phyloP scores from a whole-genome alignment of 345 rosid species.

The Salix dunnii region DNA sequence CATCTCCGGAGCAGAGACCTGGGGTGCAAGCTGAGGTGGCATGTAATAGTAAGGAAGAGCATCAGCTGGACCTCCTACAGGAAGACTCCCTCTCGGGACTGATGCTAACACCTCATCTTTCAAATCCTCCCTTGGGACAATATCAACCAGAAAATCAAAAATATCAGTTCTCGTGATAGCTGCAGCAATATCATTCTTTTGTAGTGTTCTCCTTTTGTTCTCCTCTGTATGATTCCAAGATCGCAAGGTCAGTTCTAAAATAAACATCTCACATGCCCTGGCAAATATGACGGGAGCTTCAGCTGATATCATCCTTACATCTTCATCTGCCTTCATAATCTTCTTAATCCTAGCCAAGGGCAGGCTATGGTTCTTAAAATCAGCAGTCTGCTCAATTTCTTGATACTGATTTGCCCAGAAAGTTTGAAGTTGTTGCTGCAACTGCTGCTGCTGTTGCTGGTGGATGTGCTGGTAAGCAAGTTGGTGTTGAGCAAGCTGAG shows the following conservation, averaged over 20 bases:
- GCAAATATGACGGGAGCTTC: slow-evolving; percentile 42
- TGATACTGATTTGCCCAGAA: slow-evolving; percentile 37
- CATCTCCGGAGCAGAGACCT: slow-evolving; percentile 19
- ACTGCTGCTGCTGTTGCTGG: slow-evolving; percentile 41
- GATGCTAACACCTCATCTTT: slow-evolving; percentile 33
- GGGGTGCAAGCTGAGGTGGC: slow-evolving; percentile 31
- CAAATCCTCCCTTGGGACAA: slow-evolving; percentile 40
- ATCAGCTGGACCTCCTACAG: slow-evolving; percentile 28
- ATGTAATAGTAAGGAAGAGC: slow-evolving; percentile 30
- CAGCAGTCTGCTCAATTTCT: slow-evolving; percentile 34
- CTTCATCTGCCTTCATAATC: slow-evolving; percentile 46
- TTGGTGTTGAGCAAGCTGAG: slow-evolving; percentile 36
- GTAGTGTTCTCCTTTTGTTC: slow-evolving; percentile 43
- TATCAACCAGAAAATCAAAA: slow-evolving; percentile 39
- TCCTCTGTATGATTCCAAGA: slow-evolving; percentile 46
- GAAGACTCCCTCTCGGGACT: slow-evolving; percentile 25
- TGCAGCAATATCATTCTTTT: slow-evolving; percentile 41
- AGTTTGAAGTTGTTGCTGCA: slow-evolving; percentile 37
- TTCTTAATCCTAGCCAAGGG: slow-evolving; percentile 42
- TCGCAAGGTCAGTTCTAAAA: slow-evolving; percentile 37
- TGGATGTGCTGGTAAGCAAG: slow-evolving; percentile 40
- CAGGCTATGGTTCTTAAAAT: slow-evolving; percentile 41
- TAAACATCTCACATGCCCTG: slow-evolving; percentile 44
- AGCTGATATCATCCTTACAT: slow-evolving; percentile 43
- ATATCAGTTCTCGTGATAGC: slow-evolving; percentile 39